Percentiles rank a stretch among this genome's conserved stretches.
These are phyloP conservation scores for Trichophyton equinum DNA, from an alignment of 2,329 filamentous ascomycete genomes.

Conservation along the genomic window DNA sequence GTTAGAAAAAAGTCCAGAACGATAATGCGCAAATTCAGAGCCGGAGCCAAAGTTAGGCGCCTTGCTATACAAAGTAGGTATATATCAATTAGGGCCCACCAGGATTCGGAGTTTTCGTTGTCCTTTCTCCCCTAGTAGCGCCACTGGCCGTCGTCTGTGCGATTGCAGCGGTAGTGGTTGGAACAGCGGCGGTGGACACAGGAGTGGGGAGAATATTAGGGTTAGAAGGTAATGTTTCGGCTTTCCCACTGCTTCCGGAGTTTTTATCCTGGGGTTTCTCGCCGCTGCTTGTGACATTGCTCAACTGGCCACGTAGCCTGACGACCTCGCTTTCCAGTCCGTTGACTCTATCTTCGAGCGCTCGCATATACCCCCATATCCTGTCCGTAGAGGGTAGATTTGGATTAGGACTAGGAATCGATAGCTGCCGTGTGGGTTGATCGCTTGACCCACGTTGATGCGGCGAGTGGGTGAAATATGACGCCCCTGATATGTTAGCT, in stretches of 20 bases:
- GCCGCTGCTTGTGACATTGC: background rate
- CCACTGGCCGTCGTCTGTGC: background rate
- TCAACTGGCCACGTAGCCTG: conserved; percentile 18
- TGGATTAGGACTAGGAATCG: conserved; percentile 7
- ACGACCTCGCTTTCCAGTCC: conserved; percentile 24
- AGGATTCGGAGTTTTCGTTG: background rate
- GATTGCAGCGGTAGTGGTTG: background rate
- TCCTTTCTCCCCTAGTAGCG: background rate
- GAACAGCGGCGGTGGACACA: background rate
- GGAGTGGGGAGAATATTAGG: background rate
- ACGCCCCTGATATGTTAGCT: conserved; percentile 10
- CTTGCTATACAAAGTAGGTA: background rate
- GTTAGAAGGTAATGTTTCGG: background rate
- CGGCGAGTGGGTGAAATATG: conserved; percentile 7
- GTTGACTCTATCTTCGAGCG: conserved; percentile 23
- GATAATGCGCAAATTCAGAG: background rate
- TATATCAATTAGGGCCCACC: background rate
- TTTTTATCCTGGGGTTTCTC: background rate
- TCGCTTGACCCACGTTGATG: conserved; percentile 4
- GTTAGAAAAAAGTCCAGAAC: background rate
- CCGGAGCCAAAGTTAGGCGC: background rate
- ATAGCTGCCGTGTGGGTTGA: conserved; percentile 5
- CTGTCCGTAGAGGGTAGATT: conserved; percentile 9
- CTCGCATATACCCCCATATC: conserved; percentile 22
- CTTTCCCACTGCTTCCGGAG: background rate